These are phyloP conservation scores for Lipomyces japonicus DNA, from an alignment of 805 yeast species.

Conservation along the genomic window DNA sequence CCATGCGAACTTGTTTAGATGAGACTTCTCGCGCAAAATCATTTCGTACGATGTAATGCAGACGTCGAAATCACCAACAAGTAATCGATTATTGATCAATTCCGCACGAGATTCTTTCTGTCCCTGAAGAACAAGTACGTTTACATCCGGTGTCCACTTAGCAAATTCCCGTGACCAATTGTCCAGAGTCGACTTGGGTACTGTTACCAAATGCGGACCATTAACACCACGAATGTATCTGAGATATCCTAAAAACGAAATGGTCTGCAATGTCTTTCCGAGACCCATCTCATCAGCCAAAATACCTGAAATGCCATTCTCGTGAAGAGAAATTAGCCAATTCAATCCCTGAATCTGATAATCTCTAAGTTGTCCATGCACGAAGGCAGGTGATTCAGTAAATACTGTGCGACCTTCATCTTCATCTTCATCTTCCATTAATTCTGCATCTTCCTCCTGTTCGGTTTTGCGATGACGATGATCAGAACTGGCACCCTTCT, in stretches of 20 bases:
- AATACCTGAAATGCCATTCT: constrained; percentile 85
- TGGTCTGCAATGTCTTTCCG: constrained; percentile 93
- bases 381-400: constrained; percentile 77
- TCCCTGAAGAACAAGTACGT: constrained; percentile 82
- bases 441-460: constrained; percentile 92
- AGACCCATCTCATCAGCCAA: constrained; percentile 98
- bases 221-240: constrained; percentile 71
- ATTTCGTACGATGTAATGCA: constrained; percentile 88
- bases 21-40: constrained; percentile 83
- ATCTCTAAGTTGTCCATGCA: constrained; percentile 74
- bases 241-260: constrained; percentile 83
- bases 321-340: constrained; percentile 87
- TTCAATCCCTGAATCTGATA: constrained; percentile 93
- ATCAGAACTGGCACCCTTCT: constrained; percentile 30
- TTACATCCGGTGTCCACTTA: constrained; percentile 94
- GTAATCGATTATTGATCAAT: constrained; percentile 54
- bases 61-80: constrained; percentile 81
- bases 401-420: constrained; percentile 56
- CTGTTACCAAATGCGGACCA: constrained; percentile 89
- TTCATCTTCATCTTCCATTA: constrained; percentile 71
- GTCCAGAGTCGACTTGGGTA: constrained; percentile 92
- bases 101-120: constrained; percentile 68
- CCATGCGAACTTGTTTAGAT: constrained; percentile 81
- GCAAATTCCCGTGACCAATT: constrained; percentile 95
- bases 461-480: constrained; percentile 81